phyloP scores from a whole-genome alignment of 108 stramenopile species.

The Thalassiosira profunda region DNA sequence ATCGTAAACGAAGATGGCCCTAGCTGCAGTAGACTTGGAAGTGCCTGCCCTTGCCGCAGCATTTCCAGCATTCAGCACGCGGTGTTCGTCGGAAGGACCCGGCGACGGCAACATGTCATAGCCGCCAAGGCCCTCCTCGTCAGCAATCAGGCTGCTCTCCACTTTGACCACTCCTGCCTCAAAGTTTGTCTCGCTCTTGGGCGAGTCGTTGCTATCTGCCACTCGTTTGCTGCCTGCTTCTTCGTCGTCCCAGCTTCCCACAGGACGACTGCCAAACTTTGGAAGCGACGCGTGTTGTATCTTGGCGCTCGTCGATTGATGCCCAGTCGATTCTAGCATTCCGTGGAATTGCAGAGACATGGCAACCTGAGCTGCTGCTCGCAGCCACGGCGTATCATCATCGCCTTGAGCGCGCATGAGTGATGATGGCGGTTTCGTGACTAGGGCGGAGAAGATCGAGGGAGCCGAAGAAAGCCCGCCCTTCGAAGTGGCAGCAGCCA shows the following conservation, averaged over 20 bases:
- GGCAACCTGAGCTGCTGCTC: constrained; percentile 88
- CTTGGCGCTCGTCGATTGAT: constrained; percentile 82
- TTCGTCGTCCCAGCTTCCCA: constrained; percentile 55
- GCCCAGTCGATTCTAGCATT: constrained; percentile 84
- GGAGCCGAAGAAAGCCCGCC: constrained; percentile 21
- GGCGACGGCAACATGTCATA: constrained; percentile 86
- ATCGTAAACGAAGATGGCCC: constrained; percentile 22
- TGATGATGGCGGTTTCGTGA: constrained; percentile 27
- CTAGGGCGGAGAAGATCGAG: constrained; percentile 28
- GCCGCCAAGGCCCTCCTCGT: constrained; percentile 49
- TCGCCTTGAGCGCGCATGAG: constrained; percentile 17
- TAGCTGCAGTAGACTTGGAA: constrained; percentile 38
- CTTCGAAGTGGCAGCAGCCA: not conserved
- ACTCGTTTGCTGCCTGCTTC: constrained; percentile 23
- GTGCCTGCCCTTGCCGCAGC: constrained; percentile 4
- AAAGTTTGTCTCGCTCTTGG: constrained; percentile 43
- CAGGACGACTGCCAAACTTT: constrained; percentile 56
- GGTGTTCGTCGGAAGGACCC: constrained; percentile 77
- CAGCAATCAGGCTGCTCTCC: constrained; percentile 56
- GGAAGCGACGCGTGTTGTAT: constrained; percentile 91
- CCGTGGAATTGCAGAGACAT: constrained; percentile 89
- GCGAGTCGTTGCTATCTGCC: not conserved
- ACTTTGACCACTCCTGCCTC: constrained; percentile 81
- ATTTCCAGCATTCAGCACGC: constrained; percentile 63
- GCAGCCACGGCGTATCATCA: constrained; percentile 81